Evolutionary conservation across 2,329 filamentous ascomycete species (phyloP), one percentile per base, ranked within the genome.

Genomic region (Ophiostoma montium): DNA sequence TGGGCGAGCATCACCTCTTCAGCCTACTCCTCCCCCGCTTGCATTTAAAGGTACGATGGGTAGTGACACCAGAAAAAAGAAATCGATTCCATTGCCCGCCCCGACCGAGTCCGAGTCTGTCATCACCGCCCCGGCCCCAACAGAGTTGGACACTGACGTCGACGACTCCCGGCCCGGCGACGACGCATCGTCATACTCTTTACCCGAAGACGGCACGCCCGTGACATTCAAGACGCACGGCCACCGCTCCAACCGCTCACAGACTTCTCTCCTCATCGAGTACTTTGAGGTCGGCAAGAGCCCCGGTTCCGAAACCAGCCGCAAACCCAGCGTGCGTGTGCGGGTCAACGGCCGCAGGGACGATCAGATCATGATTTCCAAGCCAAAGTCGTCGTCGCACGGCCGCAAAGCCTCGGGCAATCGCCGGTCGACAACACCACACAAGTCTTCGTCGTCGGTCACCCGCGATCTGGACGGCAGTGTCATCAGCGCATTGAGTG

Each of bases 211-310:
- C 77, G 86, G 86, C 62, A 90, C 85, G 48, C 88, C 89, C 38
- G 82, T 98, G 60, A 96, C 87, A 53, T 94, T 98, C 63, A 81
- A 83, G 62, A 95, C 90, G 41, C 78, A 76, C 52, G 73, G 76
- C 58, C 74, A 77, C 61, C 69, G 67, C 55, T 60, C 70, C 54
- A 75, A 69, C 61, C 67, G 77, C 58, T 94, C 86, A 42, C 88
- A 94, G 68, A 94, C 89, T 35, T 94, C 86, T 50, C 73, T 95
- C 56, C 72, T 95, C 59, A 95, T 95, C 60, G 89, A 95, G 67
- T 95, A 94, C 66, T 95, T 94, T 60, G 89, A 95, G 67, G 85
- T 80, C 57, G 79, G 82, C 54, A 89, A 86, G 63, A 52, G 57
- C 39, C 66, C 72, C 50, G 70, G 71, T 55, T 62, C 67, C n/a